Evolutionary conservation across 139 green algal species (phyloP), one percentile per base, ranked within the genome.

Genomic region (Nannochloris sp.): DNA sequence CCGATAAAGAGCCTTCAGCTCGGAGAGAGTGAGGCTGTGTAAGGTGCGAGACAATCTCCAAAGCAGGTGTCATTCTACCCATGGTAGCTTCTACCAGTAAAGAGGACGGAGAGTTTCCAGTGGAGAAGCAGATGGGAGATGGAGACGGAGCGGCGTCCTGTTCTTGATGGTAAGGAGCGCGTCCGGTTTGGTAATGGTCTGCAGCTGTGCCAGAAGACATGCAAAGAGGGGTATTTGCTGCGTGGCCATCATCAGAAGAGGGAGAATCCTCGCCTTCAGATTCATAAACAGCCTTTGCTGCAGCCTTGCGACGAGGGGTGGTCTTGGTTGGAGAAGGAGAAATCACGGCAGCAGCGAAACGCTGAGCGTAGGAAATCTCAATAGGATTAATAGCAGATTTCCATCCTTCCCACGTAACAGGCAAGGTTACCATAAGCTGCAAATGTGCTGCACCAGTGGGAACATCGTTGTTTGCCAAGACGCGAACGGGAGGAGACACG

Each of bases 391-490:
- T 32, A 64, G 23, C 19, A 25, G 24, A 35, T 24, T 47, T 12
- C 59, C 59, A 65, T 19, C 59, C 59, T 24, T n/a, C n/a, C 59
- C 59, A 65, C 23, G 25, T 54, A 2, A 15, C 24, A n/a, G 30
- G 12, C 14, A 65, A 15, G 9, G 25, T 9, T 9, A 53, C 32
- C 14, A 54, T 9, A 14, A 83, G 37, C 27, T 54, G 31, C 63
- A 83, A 71, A 54, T 66, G 76, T 30, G 81, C 81, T 6, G 81
- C 77, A 33, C 82, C 82, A 5, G 64, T 77, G 33, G 82, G 81
- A 27, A 81, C 77, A 59, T 88, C 82, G 34, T 89, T 89, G 71
- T 89, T 89, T 72, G 77, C 78, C 64, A 88, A 47, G 36, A 89
- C 81, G 5, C 71, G 53, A 36, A 89, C 73, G 54, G 68, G 75